A percentile compares a stretch with the other conserved stretches of the same genome.
phyloP scores from a whole-genome alignment of 2,329 filamentous ascomycete genomes.

The Emergomyces pasteurianus region DNA sequence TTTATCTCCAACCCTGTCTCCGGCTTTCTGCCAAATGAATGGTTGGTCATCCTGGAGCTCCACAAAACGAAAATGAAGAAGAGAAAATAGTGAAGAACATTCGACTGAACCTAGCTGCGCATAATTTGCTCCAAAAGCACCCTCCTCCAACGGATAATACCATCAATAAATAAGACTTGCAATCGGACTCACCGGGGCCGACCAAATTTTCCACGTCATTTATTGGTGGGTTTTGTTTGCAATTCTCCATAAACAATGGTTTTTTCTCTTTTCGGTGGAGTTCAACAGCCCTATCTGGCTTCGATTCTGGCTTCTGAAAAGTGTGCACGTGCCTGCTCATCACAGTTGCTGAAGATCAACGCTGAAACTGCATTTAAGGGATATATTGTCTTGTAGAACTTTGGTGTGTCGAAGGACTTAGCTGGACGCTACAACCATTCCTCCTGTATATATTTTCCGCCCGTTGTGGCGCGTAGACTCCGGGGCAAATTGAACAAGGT shows the following conservation, averaged over 20 bases:
- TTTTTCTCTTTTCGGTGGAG: background rate
- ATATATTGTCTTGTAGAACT: constrained; percentile 3
- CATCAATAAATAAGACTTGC: constrained; percentile 14
- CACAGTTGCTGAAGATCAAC: constrained; percentile 12
- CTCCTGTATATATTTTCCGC: background rate
- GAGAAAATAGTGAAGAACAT: background rate
- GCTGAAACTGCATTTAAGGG: constrained; percentile 4
- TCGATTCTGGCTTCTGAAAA: constrained; percentile 1
- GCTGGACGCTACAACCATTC: constrained; percentile 9
- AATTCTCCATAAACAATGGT: background rate
- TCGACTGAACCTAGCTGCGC: constrained; percentile 5
- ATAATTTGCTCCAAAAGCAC: background rate
- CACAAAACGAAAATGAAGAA: background rate
- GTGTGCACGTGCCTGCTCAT: constrained; percentile 7
- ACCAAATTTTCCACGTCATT: constrained; percentile 1
- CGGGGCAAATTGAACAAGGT: background rate
- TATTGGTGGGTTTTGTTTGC: background rate
- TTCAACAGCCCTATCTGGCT: background rate
- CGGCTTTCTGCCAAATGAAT: background rate
- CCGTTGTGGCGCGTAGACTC: background rate
- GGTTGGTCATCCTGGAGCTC: background rate
- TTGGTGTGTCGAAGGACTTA: constrained; percentile 12
- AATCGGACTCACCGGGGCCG: constrained; percentile 18
- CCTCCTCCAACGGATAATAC: constrained; percentile 3
- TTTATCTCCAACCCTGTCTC: background rate